Evolutionary conservation across 345 rosid genomes (phyloP), one percentile per base, ranked within the genome.

Genomic region (Angophora floribunda): DNA sequence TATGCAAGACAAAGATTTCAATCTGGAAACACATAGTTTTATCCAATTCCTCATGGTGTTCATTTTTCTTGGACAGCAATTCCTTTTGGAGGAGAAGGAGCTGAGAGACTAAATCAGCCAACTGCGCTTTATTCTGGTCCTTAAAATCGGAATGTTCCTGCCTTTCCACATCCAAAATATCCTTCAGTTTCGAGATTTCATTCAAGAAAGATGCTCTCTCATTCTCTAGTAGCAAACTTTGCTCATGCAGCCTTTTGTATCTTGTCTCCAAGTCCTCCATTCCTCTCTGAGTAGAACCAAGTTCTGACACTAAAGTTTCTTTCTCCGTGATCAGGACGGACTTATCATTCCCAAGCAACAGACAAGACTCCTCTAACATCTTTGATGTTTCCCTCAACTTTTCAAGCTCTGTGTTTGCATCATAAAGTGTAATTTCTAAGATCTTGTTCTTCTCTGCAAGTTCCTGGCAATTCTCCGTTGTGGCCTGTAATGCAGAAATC

Each of bases 401-500:
- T 90, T 95, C 97, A 91, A 95, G 94, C 92, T 96, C 98, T 52
- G 94, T 95, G 93, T 92, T 94, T 79, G 97, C 94, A 91, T 95
- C 96, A 85, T 59, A 90, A 65, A 98, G 96, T 88, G 97, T 94
- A 88, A 89, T 96, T 92, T 97, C 98, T 92, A 95, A 89, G 87
- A 95, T 57, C 89, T 89, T 92, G 92, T 94, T 95, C 91, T 92
- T 93, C 90, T 93, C 98, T 59, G 92, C 91, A 86, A 96, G 94
- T 89, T 94, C 93, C 93, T 92, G 92, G 90, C 93, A 89, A 90
- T 93, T 91, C 87, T 93, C 92, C 50, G 91, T 92, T 63, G 94
- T 91, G 63, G 26, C 90, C 89, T 95, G 94, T 88, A 96, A 90
- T 91, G 93, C 93, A 91, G 96, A 93, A 88, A 90, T 89, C 89